Conservation (phyloP, 495 filamentous ascomycete species). For the Astrocystis sublimbata region DNA sequence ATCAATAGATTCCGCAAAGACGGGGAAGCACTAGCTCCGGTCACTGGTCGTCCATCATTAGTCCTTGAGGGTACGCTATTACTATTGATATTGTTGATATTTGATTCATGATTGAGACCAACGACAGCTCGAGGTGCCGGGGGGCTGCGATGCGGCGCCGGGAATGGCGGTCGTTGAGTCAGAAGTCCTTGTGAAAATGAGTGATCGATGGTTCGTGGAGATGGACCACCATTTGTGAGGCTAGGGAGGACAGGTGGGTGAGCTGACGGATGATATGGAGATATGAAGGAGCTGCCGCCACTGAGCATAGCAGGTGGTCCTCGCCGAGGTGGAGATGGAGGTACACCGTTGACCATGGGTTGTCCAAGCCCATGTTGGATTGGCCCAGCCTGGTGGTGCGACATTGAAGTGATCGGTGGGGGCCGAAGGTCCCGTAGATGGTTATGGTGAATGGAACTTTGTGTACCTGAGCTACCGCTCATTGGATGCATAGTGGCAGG, state of each 20-base stretch:
- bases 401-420: constrained; percentile 40
- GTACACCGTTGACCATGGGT: constrained; percentile 42
- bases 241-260: constrained; percentile 40
- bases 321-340: constrained; percentile 41
- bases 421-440: constrained; percentile 45
- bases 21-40: constrained; percentile 72
- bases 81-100: constrained; percentile 21
- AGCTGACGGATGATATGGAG: constrained; percentile 30
- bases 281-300: constrained; percentile 21
- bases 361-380: constrained; percentile 44
- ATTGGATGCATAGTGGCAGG: constrained; percentile 41
- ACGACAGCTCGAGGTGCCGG: constrained; percentile 34
- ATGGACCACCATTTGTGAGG: constrained; percentile 37
- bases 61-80: constrained; percentile 24
- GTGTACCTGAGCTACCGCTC: constrained; percentile 37
- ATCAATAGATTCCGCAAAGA: constrained; percentile 70
- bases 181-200: constrained; percentile 38
- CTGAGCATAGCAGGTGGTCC: constrained; percentile 24
- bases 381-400: constrained; percentile 35
- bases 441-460: constrained; percentile 40
- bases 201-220: constrained; percentile 34
- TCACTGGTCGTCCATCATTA: constrained; percentile 48
- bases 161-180: constrained; percentile 35
- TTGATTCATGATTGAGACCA: constrained; percentile 35
- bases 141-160: constrained; percentile 38